These are phyloP conservation scores for Globisporangium cylindrosporum DNA, from an alignment of 352 stramenopile species.

Conservation along the genomic window DNA sequence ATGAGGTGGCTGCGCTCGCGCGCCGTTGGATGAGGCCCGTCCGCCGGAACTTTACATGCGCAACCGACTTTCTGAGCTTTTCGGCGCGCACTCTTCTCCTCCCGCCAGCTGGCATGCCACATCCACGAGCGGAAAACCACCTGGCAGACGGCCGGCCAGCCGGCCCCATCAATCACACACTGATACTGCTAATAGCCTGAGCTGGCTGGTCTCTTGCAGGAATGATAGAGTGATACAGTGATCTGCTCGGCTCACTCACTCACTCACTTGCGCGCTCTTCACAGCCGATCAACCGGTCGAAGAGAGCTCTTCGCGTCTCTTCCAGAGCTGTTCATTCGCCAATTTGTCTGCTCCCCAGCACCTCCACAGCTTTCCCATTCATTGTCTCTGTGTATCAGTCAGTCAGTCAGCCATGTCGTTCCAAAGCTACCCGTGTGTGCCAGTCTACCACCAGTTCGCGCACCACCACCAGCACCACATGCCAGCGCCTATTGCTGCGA, in stretches of 20 bases:
- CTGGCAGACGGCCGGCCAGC: background rate
- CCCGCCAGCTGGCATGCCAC: slow-evolving; percentile 1
- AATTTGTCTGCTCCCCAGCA: slow-evolving; percentile 7
- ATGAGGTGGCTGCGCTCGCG: background rate
- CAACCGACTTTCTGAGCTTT: slow-evolving; percentile 10
- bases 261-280: background rate
- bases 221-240: background rate
- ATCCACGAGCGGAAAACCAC: slow-evolving; percentile 8
- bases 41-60: slow-evolving; percentile 6
- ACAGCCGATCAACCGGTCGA: background rate
- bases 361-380: background rate
- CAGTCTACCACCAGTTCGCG: slow-evolving; percentile 9
- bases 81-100: background rate
- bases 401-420: slow-evolving; percentile 11
- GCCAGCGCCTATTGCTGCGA: background rate
- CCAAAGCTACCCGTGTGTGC: slow-evolving; percentile 10
- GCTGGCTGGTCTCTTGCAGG: slow-evolving; percentile 11
- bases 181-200: background rate
- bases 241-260: slow-evolving; percentile 1
- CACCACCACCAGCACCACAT: background rate
- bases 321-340: slow-evolving; percentile 10
- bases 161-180: slow-evolving; percentile 7
- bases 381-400: background rate
- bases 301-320: slow-evolving; percentile 2
- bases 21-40: background rate